Evolutionary conservation across 2,329 filamentous ascomycete genomes (phyloP).

Genomic region (Pseudogymnoascus sp.): DNA sequence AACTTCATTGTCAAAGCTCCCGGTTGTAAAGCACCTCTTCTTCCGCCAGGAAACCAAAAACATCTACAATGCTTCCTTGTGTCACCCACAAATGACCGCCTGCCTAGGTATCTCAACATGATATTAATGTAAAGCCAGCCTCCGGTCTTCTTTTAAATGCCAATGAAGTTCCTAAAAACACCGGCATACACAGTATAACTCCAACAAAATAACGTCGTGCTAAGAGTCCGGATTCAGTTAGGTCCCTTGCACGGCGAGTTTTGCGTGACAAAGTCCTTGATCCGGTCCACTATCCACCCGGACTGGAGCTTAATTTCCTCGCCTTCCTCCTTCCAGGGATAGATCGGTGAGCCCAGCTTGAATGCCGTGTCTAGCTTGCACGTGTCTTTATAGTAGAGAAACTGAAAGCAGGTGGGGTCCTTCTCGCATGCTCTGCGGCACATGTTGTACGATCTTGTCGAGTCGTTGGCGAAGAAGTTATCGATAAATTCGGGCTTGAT

Average conservation of each 20-base stretch:
- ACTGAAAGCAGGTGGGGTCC: constrained; percentile 29
- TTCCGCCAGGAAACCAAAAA: no score
- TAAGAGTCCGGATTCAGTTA: not conserved
- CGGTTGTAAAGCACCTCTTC: not conserved
- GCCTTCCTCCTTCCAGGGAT: constrained; percentile 12
- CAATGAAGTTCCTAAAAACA: not conserved
- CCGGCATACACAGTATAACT: not conserved
- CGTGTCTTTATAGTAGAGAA: constrained; percentile 21
- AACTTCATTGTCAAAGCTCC: not conserved
- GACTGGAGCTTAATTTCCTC: constrained; percentile 10
- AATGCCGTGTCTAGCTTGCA: constrained; percentile 9
- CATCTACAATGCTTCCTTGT: no score
- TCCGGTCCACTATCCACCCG: constrained; percentile 6
- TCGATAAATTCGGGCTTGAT: constrained; percentile 36
- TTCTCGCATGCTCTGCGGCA: constrained; percentile 41
- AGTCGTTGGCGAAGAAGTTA: constrained; percentile 13
- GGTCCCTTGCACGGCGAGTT: not conserved
- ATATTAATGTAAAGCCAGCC: not conserved
- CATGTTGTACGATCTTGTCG: constrained; percentile 28
- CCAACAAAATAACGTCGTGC: not conserved
- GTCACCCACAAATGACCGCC: not conserved
- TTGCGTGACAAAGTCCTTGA: not conserved
- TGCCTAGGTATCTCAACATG: not conserved
- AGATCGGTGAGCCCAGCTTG: constrained; percentile 9
- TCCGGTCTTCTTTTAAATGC: not conserved